These are phyloP conservation scores for Verticillium albo-atrum DNA, from an alignment of 2,329 filamentous ascomycete genomes.

Conservation along the genomic window DNA sequence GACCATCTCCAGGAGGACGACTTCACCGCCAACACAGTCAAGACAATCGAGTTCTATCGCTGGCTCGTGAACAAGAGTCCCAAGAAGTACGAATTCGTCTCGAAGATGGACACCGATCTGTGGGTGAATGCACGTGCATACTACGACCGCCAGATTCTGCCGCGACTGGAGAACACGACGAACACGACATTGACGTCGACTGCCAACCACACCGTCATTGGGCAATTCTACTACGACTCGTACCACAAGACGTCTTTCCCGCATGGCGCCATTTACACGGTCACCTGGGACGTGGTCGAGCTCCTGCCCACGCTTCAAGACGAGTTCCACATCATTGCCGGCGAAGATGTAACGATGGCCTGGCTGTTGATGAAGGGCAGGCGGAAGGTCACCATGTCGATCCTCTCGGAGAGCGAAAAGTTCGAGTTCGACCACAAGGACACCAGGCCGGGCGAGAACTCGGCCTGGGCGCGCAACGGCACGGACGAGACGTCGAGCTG, in stretches of 20 bases:
- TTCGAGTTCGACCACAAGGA: slow-evolving; percentile 24
- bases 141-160: slow-evolving; percentile 21
- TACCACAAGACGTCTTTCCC: slow-evolving; percentile 20
- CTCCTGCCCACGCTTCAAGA: slow-evolving; percentile 19
- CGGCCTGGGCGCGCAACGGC: slow-evolving; percentile 19
- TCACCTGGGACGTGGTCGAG: slow-evolving; percentile 26
- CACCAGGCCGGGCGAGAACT: slow-evolving; percentile 17
- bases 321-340: slow-evolving; percentile 17
- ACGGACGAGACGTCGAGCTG: slow-evolving; percentile 17
- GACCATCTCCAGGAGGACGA: slow-evolving; percentile 24
- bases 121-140: slow-evolving; percentile 25
- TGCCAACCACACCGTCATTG: slow-evolving; percentile 21
- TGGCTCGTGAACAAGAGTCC: slow-evolving; percentile 17
- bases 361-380: slow-evolving; percentile 20
- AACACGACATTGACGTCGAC: slow-evolving; percentile 7
- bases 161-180: slow-evolving; percentile 13
- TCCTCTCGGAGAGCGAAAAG: slow-evolving; percentile 18
- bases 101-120: slow-evolving; percentile 26
- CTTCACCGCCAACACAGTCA: slow-evolving; percentile 25
- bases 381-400: slow-evolving; percentile 29
- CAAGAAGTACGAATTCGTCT: slow-evolving; percentile 21
- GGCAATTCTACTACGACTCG: slow-evolving; percentile 20
- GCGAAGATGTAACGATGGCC: slow-evolving; percentile 24
- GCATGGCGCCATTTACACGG: slow-evolving; percentile 27
- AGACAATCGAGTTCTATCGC: slow-evolving; percentile 26